Conservation (phyloP, 176 grass and related monocot genomes). For the Aegilops sharonensis region DNA sequence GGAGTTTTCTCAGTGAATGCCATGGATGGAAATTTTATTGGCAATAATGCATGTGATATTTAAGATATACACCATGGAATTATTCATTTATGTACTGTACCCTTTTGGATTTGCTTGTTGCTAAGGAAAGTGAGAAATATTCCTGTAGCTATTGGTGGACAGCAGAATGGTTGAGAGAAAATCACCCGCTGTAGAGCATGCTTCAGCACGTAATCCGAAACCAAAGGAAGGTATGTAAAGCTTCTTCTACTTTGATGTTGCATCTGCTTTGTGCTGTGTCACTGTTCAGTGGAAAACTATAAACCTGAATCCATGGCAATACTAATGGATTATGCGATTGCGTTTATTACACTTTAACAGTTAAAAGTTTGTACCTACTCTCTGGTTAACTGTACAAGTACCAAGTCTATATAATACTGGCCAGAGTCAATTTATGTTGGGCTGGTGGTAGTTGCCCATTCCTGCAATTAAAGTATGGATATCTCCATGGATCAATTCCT, state of each 20-base stretch:
- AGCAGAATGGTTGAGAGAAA: constrained; percentile 71
- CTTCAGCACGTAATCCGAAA: constrained; percentile 42
- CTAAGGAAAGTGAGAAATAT: constrained; percentile 17
- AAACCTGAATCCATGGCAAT: background rate
- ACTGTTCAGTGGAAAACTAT: background rate
- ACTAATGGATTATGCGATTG: background rate
- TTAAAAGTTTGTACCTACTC: background rate
- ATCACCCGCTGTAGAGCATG: constrained; percentile 26
- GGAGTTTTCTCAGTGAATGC: background rate
- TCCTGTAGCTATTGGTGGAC: constrained; percentile 69
- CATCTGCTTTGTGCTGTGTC: background rate
- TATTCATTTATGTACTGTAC: background rate
- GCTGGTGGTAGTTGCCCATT: background rate
- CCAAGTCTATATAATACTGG: background rate
- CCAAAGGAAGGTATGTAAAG: constrained; percentile 56
- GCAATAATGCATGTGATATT: background rate
- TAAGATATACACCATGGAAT: background rate
- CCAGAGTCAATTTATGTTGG: background rate
- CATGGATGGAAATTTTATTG: background rate
- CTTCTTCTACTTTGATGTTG: constrained; percentile 1
- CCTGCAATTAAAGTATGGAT: background rate
- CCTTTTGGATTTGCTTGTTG: background rate
- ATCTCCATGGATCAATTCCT: background rate
- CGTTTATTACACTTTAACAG: no score
- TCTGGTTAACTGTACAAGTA: background rate